Evolutionary conservation across 345 rosid genomes (phyloP).

Genomic region (Eucalyptus erythrocorys): DNA sequence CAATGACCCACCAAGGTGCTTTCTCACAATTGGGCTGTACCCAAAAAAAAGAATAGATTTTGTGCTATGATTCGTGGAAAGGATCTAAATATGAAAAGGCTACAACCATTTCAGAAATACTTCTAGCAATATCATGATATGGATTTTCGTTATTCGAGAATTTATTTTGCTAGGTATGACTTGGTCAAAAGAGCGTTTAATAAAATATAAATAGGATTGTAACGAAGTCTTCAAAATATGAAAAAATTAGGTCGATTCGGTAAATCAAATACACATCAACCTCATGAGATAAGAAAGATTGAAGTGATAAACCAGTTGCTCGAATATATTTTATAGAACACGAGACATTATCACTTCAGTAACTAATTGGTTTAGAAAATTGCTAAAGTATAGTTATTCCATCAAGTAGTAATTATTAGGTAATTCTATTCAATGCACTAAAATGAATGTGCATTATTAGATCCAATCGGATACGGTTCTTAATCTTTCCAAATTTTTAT

Average conservation of each 20-base stretch:
- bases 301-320: neutral
- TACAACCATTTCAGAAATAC: neutral
- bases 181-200: neutral
- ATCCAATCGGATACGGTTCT: neutral
- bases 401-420: neutral
- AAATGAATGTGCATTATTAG: neutral
- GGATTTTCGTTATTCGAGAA: neutral
- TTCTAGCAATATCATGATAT: neutral
- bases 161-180: neutral
- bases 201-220: neutral
- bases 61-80: neutral
- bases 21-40: neutral
- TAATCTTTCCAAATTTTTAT: neutral
- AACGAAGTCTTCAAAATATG: neutral
- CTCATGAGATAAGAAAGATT: neutral
- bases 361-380: neutral
- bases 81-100: neutral
- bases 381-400: neutral
- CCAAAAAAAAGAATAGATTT: neutral
- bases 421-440: neutral
- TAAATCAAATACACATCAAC: neutral
- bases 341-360: neutral
- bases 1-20: neutral
- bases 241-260: rapidly evolving
- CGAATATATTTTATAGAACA: neutral